Evolutionary conservation across 2,329 filamentous ascomycete genomes (phyloP), one percentile per base, ranked within the genome.

Genomic region (Pseudogymnoascus pannorum): DNA sequence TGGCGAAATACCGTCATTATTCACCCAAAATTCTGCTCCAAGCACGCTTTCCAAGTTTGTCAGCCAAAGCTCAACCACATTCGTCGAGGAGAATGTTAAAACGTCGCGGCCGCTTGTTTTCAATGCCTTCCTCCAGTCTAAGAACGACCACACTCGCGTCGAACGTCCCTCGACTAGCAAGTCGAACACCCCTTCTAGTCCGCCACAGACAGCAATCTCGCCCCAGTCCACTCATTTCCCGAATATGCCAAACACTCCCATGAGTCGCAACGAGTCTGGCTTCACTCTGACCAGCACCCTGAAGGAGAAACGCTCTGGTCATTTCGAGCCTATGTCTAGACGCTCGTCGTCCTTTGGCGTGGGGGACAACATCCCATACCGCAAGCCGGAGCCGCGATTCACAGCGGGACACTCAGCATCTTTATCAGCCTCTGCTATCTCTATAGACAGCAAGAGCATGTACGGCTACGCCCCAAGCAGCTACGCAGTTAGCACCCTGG

Each of bases 321-420:
- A 97, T 72, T 96, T 97, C 67, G 85, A 88, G 61, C 75, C 65
- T 77, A 81, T 79, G 66, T 88, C 88, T n/a, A 85, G 92, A 63
- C 85, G 93, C 66, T 97, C 92, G 76, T 96, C 92, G n/a, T 96
- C 92, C 1, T 95, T 96, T 74, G 90, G 88, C 29, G 80, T 92
- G 71, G 90, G 91, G 67, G 87, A 86, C 72, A 82, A 86, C 66
- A 81, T 81, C 36, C 84, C 86, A 0, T 75, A 87, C 18, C 83
- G 89, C 66, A 81, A 88, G 42, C 87, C 89, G 4, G 90, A 84
- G 72, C 77, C 87, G 31, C 90, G 92, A 4, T 92, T 93, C 75
- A 78, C 91, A 12, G 85, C 83, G 66, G 83, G 84, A 4, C 84
- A 87, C 66, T 80, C 81, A 60, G 74, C 82, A 11, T 87, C 86